phyloP scores from a whole-genome alignment of 2,329 filamentous ascomycete species.

The Cordyceps fumosorosea region DNA sequence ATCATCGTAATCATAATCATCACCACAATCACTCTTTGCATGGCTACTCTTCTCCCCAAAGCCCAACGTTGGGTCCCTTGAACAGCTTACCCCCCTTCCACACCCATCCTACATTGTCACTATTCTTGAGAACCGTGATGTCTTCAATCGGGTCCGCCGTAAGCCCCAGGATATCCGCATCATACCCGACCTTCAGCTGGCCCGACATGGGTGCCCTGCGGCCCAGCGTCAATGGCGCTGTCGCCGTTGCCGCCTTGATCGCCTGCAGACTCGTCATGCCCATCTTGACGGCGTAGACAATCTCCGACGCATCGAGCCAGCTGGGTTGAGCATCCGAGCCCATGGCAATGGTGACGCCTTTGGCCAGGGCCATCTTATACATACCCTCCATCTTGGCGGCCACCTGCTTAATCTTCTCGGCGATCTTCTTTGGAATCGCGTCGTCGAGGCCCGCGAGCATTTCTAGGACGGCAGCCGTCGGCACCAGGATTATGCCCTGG shows the following conservation, averaged over 20 bases:
- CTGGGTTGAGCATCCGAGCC: conserved; percentile 32
- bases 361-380: conserved; percentile 31
- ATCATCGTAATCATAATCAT: too few relatives aligned
- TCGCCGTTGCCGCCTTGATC: conserved; percentile 42
- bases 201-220: conserved; percentile 38
- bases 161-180: conserved; percentile 41
- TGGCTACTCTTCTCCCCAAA: conserved; percentile 28
- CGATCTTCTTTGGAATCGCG: conserved; percentile 26
- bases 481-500: conserved; percentile 29
- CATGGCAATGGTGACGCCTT: conserved; percentile 32
- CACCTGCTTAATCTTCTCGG: conserved; percentile 30
- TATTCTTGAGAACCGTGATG: conserved; percentile 33
- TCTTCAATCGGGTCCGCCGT: conserved; percentile 35
- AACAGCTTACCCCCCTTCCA: conserved; percentile 37
- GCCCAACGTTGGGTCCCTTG: conserved; percentile 33
- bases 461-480: conserved; percentile 32
- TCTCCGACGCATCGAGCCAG: conserved; percentile 35
- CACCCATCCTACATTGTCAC: conserved; percentile 32
- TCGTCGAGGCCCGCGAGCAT: conserved; percentile 27
- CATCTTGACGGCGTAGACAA: conserved; percentile 39
- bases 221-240: conserved; percentile 36
- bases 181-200: conserved; percentile 39
- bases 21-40: too few relatives aligned
- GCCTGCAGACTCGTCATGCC: conserved; percentile 44
- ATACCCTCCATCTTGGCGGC: conserved; percentile 25